phyloP scores from a whole-genome alignment of 148 eudicot genomes.

The Beta vulgaris region DNA sequence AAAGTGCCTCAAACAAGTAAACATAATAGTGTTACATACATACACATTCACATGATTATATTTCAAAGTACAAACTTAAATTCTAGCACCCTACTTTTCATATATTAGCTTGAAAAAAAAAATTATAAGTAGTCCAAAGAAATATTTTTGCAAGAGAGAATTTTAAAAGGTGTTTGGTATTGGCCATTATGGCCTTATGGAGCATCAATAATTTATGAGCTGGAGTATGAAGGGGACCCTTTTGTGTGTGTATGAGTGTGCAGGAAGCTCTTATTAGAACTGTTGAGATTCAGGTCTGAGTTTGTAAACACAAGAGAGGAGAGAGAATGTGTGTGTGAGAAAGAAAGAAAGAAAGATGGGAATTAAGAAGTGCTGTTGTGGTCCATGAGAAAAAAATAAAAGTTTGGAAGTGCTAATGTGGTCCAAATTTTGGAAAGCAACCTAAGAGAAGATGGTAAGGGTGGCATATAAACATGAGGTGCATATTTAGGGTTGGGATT shows the following conservation, averaged over 20 bases:
- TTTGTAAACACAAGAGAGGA: conserved; percentile 3
- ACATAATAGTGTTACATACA: too few relatives aligned
- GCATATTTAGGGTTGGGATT: background rate
- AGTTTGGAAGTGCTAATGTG: conserved; percentile 32
- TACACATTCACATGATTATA: too few relatives aligned
- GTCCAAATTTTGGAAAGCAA: conserved; percentile 26
- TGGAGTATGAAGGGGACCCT: conserved; percentile 1
- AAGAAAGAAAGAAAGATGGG: background rate
- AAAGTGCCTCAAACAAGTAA: too few relatives aligned
- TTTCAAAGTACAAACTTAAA: background rate
- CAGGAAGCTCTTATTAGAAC: conserved; percentile 21
- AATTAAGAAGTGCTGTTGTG: conserved; percentile 29
- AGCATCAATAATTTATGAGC: conserved; percentile 12
- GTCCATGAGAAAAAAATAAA: conserved; percentile 21
- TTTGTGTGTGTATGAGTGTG: background rate
- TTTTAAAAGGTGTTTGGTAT: conserved; percentile 15
- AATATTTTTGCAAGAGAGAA: background rate
- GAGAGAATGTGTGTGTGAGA: too few relatives aligned
- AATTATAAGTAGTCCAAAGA: background rate
- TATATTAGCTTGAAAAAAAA: background rate
- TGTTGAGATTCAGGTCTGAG: conserved; percentile 24
- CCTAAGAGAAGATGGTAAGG: conserved; percentile 17
- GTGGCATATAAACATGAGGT: conserved; percentile 22
- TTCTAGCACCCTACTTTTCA: background rate
- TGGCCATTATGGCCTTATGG: conserved; percentile 6